Evolutionary conservation across 1,284 basidiomycete genomes (phyloP).

Genomic region (Irpex sp.): DNA sequence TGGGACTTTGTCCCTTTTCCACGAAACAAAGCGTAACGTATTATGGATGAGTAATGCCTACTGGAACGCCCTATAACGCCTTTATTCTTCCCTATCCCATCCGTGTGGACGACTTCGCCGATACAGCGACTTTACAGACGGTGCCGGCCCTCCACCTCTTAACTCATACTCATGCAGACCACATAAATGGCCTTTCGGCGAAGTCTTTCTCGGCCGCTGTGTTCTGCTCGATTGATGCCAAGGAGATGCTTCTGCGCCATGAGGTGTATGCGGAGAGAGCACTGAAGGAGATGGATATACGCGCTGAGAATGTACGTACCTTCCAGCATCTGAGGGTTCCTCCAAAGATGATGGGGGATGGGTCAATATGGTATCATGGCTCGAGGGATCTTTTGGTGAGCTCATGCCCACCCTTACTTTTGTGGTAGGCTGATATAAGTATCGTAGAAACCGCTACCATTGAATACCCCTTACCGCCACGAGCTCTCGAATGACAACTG

Average conservation of each 20-base stretch:
- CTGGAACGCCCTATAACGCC: slow-evolving; percentile 74
- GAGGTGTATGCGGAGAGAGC: slow-evolving; percentile 77
- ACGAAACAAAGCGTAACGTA: neutral
- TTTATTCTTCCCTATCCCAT: slow-evolving; percentile 80
- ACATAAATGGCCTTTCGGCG: slow-evolving; percentile 74
- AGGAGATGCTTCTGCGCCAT: slow-evolving; percentile 83
- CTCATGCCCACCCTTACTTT: slow-evolving; percentile 10
- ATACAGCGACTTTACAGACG: slow-evolving; percentile 42
- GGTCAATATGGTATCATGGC: slow-evolving; percentile 52
- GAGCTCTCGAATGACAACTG: slow-evolving; percentile 65
- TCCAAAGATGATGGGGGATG: slow-evolving; percentile 55
- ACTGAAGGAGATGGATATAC: slow-evolving; percentile 57
- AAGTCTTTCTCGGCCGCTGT: slow-evolving; percentile 76
- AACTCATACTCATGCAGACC: slow-evolving; percentile 89
- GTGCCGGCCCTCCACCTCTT: slow-evolving; percentile 77
- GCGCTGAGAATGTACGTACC: slow-evolving; percentile 65
- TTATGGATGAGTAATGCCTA: slow-evolving; percentile 58
- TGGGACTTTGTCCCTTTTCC: slow-evolving; percentile 2
- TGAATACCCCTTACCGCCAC: slow-evolving; percentile 72
- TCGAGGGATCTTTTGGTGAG: slow-evolving; percentile 75
- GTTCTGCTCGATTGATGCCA: slow-evolving; percentile 84
- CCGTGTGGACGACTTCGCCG: slow-evolving; percentile 82
- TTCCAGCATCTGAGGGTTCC: slow-evolving; percentile 75
- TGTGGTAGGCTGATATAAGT: no score
- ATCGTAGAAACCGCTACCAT: slow-evolving; percentile 54